Evolutionary conservation across 208 protist genomes (phyloP).

Genomic region (Novymonas esmeraldas): DNA sequence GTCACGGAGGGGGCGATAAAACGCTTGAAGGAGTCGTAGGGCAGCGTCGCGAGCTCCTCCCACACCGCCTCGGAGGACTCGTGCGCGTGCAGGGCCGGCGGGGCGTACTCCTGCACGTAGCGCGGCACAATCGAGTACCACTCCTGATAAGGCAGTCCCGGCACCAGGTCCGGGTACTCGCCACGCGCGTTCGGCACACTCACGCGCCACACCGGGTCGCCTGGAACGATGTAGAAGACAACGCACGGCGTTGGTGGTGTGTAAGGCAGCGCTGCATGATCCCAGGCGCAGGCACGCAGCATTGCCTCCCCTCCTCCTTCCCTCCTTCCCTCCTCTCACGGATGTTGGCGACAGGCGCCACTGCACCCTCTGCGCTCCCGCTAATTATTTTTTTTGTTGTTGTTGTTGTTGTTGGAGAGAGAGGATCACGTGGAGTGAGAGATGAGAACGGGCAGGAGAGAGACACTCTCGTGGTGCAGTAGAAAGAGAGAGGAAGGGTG

Average conservation of each 20-base stretch:
- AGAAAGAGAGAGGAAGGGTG: too few relatives aligned
- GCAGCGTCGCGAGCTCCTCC: conserved; percentile 33
- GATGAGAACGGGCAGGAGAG: too few relatives aligned
- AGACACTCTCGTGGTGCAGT: too few relatives aligned
- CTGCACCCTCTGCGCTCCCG: too few relatives aligned
- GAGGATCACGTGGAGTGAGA: too few relatives aligned
- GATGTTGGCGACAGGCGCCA: too few relatives aligned
- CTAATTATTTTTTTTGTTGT: too few relatives aligned
- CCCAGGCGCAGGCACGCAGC: conserved; percentile 49
- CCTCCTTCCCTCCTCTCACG: not conserved
- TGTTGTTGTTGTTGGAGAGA: not conserved
- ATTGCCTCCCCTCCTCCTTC: not conserved
- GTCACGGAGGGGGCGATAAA: conserved; percentile 13
- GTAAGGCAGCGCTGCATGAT: conserved; percentile 75
- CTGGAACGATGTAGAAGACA: conserved; percentile 82
- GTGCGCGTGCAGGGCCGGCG: conserved; percentile 36
- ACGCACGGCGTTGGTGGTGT: conserved; percentile 58
- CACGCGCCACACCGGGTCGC: conserved; percentile 62
- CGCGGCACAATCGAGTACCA: conserved; percentile 20
- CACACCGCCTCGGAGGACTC: conserved; percentile 36
- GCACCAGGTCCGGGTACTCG: conserved; percentile 67
- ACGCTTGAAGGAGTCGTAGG: conserved; percentile 20
- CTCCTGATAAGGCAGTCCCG: conserved; percentile 83
- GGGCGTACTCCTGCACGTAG: conserved; percentile 58
- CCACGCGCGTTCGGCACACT: conserved; percentile 74